Percentiles rank a stretch among this genome's conserved stretches.
Evolutionary conservation across 352 stramenopile genomes (phyloP).

Genomic region (Saprolegnia diclina): DNA sequence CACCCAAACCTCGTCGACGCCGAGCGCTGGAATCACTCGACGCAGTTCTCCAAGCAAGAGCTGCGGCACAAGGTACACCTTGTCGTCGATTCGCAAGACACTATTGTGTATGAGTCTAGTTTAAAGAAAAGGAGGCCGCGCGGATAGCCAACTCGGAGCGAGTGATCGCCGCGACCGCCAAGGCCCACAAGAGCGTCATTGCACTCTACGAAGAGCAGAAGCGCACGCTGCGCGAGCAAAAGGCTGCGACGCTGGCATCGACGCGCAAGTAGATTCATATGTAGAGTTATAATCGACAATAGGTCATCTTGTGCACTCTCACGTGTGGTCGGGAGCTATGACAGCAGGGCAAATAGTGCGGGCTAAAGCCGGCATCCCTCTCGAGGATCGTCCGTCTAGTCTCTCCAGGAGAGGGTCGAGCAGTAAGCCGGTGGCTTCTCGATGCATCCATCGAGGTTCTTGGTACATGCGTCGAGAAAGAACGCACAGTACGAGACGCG

Average conservation of each 20-base stretch:
- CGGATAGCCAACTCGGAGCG: conserved; percentile 19
- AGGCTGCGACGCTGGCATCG: background rate
- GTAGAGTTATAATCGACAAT: too few relatives aligned
- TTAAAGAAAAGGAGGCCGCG: conserved; percentile 12
- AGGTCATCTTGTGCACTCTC: too few relatives aligned
- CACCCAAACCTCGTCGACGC: conserved; percentile 54
- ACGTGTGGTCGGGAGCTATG: too few relatives aligned
- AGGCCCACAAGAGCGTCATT: background rate
- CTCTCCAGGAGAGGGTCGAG: too few relatives aligned
- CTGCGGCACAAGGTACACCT: conserved; percentile 1
- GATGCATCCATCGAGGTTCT: too few relatives aligned
- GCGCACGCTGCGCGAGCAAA: background rate
- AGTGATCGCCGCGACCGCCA: background rate
- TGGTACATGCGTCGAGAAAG: too few relatives aligned
- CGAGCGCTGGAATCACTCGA: conserved; percentile 59
- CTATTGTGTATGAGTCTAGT: background rate
- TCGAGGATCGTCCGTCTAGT: too few relatives aligned
- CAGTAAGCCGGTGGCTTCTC: too few relatives aligned
- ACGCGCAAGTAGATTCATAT: background rate
- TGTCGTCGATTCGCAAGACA: background rate
- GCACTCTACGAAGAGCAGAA: background rate
- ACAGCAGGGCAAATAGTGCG: too few relatives aligned
- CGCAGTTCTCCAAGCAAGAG: conserved; percentile 31
- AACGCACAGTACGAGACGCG: too few relatives aligned
- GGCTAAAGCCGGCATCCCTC: too few relatives aligned